These are phyloP conservation scores for Aspergillus ustus DNA, from an alignment of 2,329 filamentous ascomycete genomes.

Conservation along the genomic window DNA sequence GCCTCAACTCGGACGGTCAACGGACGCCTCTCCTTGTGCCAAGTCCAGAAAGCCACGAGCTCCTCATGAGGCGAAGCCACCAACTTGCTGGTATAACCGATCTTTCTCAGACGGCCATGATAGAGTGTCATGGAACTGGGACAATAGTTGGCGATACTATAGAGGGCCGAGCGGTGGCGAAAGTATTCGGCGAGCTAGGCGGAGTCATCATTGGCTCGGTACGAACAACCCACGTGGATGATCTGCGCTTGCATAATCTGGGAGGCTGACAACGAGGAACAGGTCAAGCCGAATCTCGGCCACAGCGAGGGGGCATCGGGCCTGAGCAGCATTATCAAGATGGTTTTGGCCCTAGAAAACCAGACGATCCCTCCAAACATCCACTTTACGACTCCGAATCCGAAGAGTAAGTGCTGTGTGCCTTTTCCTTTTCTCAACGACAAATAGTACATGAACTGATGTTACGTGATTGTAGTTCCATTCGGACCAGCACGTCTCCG, in stretches of 20 bases:
- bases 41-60: conserved; percentile 16
- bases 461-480: conserved; percentile 16
- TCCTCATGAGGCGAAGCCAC: conserved; percentile 9
- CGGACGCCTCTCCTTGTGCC: conserved; percentile 18
- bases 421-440: background rate
- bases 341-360: conserved; percentile 25
- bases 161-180: conserved; percentile 5
- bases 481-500: conserved; percentile 6
- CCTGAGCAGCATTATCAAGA: conserved; percentile 27
- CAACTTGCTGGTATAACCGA: conserved; percentile 12
- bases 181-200: conserved; percentile 15
- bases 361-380: conserved; percentile 25
- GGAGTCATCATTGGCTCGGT: conserved; percentile 25
- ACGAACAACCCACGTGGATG: background rate
- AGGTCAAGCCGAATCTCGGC: conserved; percentile 30
- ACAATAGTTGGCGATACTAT: conserved; percentile 3
- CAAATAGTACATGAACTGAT: background rate
- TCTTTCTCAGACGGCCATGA: conserved; percentile 15
- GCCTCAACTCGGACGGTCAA: conserved; percentile 32
- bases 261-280: background rate
- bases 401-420: conserved; percentile 22
- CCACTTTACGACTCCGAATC: conserved; percentile 31
- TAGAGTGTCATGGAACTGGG: conserved; percentile 24
- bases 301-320: conserved; percentile 28
- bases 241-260: background rate